A percentile compares a stretch with the other conserved stretches of the same genome.
phyloP scores from a whole-genome alignment of 768 basidiomycete species.

The Lentinus brumalis region DNA sequence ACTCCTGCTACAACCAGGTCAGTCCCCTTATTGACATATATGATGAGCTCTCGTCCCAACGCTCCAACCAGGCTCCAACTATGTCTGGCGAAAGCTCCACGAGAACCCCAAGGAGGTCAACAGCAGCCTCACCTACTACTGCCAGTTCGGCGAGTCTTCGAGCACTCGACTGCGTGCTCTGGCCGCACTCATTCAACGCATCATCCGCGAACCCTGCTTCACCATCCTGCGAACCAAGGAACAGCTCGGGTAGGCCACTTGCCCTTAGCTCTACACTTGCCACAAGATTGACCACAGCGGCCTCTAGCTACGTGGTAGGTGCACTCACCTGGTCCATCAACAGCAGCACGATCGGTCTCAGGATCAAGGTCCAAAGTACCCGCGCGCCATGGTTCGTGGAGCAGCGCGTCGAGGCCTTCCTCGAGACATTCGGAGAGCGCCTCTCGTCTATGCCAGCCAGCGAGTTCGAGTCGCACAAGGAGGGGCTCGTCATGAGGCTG shows the following conservation, averaged over 20 bases:
- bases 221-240: conserved; percentile 54
- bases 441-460: conserved; percentile 17
- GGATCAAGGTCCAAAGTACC: conserved; percentile 28
- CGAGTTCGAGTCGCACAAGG: conserved; percentile 20
- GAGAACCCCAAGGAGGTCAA: conserved; percentile 50
- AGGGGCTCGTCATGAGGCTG: conserved; percentile 26
- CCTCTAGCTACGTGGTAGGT: conserved; percentile 26
- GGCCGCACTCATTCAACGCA: conserved; percentile 44
- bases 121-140: conserved; percentile 47
- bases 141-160: conserved; percentile 46
- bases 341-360: conserved; percentile 25
- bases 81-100: conserved; percentile 39
- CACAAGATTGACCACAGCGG: too few species aligned
- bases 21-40: not conserved
- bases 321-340: conserved; percentile 15
- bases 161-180: conserved; percentile 39
- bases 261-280: not conserved
- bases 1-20: conserved; percentile 44
- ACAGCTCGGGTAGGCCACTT: conserved; percentile 44
- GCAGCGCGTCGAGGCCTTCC: conserved; percentile 29
- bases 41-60: not conserved
- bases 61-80: conserved; percentile 36
- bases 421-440: conserved; percentile 15
- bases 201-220: conserved; percentile 50
- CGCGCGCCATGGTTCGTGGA: conserved; percentile 26